phyloP scores from a whole-genome alignment of 164 flowering plant species.

The Amborella trichopoda region DNA sequence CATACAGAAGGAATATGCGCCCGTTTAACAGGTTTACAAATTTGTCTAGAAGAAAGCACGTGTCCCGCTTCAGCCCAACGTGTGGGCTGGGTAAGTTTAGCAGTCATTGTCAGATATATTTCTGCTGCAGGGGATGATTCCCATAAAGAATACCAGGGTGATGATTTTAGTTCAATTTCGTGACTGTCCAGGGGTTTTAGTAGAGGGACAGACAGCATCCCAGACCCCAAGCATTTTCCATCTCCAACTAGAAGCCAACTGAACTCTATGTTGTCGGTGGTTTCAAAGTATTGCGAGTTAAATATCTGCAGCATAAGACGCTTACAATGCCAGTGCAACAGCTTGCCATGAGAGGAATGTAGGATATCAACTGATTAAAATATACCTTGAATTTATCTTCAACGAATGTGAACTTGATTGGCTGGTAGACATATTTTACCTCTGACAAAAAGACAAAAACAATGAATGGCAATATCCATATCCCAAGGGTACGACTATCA shows the following conservation, averaged over 20 bases:
- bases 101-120: slow-evolving; percentile 48
- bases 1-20: slow-evolving; percentile 38
- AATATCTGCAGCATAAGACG: slow-evolving; percentile 38
- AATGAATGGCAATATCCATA: neutral
- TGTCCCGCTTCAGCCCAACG: slow-evolving; percentile 87
- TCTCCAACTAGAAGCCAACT: slow-evolving; percentile 62
- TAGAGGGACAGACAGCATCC: slow-evolving; percentile 41
- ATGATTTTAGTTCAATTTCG: slow-evolving; percentile 43
- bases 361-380: neutral
- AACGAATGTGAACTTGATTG: slow-evolving; percentile 52
- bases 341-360: no score
- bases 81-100: slow-evolving; percentile 41
- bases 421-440: slow-evolving; percentile 81
- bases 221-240: slow-evolving; percentile 65
- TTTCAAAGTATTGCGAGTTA: slow-evolving; percentile 48
- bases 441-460: slow-evolving; percentile 37
- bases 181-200: slow-evolving; percentile 57
- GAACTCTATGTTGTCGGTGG: slow-evolving; percentile 57
- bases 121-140: slow-evolving; percentile 45
- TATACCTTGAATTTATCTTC: slow-evolving; percentile 53
- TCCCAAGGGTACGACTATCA: neutral
- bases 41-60: slow-evolving; percentile 57
- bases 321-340: no score
- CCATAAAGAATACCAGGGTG: slow-evolving; percentile 67
- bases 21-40: slow-evolving; percentile 47